Base-by-base conservation (phyloP, 352 stramenopile genomes). In the Globisporangium echinulatum region DNA sequence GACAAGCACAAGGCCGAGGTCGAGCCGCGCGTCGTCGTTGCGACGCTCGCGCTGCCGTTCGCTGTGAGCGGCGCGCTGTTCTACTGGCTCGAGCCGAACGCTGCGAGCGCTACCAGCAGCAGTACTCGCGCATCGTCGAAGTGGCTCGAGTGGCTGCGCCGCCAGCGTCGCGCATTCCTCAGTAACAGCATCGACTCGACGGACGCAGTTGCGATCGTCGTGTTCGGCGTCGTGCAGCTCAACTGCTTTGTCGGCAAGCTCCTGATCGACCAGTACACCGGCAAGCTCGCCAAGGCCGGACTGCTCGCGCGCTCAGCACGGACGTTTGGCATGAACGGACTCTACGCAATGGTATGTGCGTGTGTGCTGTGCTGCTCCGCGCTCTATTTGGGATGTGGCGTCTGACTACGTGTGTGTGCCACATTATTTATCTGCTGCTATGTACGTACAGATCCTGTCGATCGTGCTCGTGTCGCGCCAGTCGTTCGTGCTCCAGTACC, bases 261-360 rank as follows among this genome's bases (percentile, higher is more conserved):
- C 51, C 54, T 87, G 14, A 79, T 85, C 46, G 82, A 92, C 64
- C 63, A 75, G 25, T 74, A 76, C 50, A 85, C 61, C 17, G 82
- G 79, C 7, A 90, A 90, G 67, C 57, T 92, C 48, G 76, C 78
- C 5, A 89, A 87, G 66, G 58, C 69, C 15, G 79, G 79, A 3
- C 60, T 76, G 52, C 37, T 86, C 37, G 63, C 75, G 25, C 78
- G 80, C n/a, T 68, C 70, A 14, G 77, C 66, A 4, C 67, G 77
- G n/a, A 69, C 75, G 0, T 70, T 90, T 13, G 82, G 82, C 39
- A 87, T 88, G 77, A 92, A 90, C 59, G 82, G 74, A 8, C 69
- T 85, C 7, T 85, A 83, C 37, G 58, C 71, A 4, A 62, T 83
- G 59, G 58, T 69, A 47, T 19, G 61, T 56, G 8, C 38, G 25